Base-by-base conservation (phyloP, 768 basidiomycete genomes). In the Termitomyces sp. region DNA sequence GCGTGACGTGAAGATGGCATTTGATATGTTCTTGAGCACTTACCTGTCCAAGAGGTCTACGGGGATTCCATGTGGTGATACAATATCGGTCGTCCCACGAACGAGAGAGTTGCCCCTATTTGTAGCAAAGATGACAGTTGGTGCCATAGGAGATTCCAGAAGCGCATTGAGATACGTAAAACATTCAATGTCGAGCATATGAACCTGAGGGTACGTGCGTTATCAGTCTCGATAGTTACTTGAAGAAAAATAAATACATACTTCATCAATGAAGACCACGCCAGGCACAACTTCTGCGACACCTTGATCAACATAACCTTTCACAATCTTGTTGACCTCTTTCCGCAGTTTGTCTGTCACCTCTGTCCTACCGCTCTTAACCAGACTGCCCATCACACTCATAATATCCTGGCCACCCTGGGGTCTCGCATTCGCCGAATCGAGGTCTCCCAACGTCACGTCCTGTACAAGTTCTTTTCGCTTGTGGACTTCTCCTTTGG, bases 151-250 rank as follows among this genome's bases (percentile, higher is more conserved):
- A 0, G 94, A 95, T 74, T 98, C 97, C 50, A 99, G 83, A 9
- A 98, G 84, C 11, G 94, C 89, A 74, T 98, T 98, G 42, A 99
- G 84, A 76, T 96, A 99, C 5, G 97, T 98, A 79, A 98, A 99
- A 74, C 96, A 98, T 73, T 99, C 97, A 69, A 98, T 96, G 73
- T 99, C 97, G 62, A 99, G 87, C 96, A 98, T 98, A 77, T 99
- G 97, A 29, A 98, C 96, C 95, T 97, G 68, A 45, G 3, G n/a
- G 17, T n/a, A 4, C n/a, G 34, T 17, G 34, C 25, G 40, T 14
- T 38, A 45, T 69, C 17, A 57, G 43, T 58, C 47, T 20, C 45
- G 29, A 37, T 42, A 37, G 45, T 52, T 32, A 63, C 29, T 48
- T 37, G 25, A 52, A 54, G 60, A 45, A 32, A 51, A 55, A 38